These are phyloP conservation scores for Trypanosoma congolense DNA, from an alignment of 208 protist genomes.

Conservation along the genomic window DNA sequence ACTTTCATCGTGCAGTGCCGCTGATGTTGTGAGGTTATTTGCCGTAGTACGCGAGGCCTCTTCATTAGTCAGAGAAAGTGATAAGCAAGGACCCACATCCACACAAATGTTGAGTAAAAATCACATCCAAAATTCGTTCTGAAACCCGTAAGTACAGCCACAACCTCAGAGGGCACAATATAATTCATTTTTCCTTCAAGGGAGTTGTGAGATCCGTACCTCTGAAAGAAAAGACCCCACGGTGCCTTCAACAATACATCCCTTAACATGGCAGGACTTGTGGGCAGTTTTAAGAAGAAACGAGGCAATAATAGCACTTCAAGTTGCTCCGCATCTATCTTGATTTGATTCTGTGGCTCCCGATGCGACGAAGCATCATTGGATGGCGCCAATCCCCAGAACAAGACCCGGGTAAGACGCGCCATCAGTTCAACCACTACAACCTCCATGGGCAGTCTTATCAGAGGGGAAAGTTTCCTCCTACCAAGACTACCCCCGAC, in stretches of 20 bases:
- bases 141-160: conserved; percentile 11
- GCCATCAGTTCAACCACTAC: conserved; percentile 22
- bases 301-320: conserved; percentile 20
- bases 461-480: conserved; percentile 1
- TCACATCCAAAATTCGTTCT: conserved; percentile 34
- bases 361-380: not conserved
- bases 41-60: not conserved
- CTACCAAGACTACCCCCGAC: conserved; percentile 12
- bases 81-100: not conserved
- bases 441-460: conserved; percentile 11
- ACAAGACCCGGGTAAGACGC: conserved; percentile 22
- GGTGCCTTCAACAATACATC: conserved; percentile 22
- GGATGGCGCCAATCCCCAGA: conserved; percentile 7
- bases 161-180: conserved; percentile 35
- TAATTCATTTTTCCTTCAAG: not conserved
- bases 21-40: too few species aligned
- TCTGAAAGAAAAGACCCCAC: conserved; percentile 12
- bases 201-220: conserved; percentile 7
- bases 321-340: conserved; percentile 15
- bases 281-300: conserved; percentile 23
- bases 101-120: conserved; percentile 19
- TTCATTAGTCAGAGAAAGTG: not conserved
- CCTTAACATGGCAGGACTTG: conserved; percentile 11
- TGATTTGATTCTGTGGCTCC: conserved; percentile 1
- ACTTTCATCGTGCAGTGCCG: too few species aligned